phyloP scores from a whole-genome alignment of 345 rosid genomes.

The Lepidium africanum region DNA sequence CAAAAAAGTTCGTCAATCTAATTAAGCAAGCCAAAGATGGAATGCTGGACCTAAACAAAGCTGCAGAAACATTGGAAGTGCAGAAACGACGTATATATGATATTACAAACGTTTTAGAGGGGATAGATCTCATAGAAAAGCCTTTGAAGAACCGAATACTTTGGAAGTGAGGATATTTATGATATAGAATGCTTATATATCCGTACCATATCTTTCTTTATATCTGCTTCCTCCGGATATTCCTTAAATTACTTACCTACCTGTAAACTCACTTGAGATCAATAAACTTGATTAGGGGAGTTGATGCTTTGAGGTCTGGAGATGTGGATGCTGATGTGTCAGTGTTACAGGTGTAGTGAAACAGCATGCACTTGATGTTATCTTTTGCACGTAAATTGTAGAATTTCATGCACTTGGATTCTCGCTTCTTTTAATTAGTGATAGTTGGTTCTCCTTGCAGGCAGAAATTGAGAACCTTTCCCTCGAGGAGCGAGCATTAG shows the following conservation, averaged over 20 bases:
- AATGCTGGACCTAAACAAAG: conserved; percentile 78
- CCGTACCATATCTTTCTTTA: background rate
- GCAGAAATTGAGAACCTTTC: conserved; percentile 67
- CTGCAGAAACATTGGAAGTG: conserved; percentile 91
- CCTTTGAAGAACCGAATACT: conserved; percentile 81
- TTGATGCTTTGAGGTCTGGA: conserved; percentile 56
- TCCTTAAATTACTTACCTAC: background rate
- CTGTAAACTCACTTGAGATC: conserved; percentile 26
- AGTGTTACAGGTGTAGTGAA: conserved; percentile 51
- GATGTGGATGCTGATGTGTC: conserved; percentile 49
- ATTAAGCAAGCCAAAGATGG: conserved; percentile 87
- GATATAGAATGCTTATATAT: conserved; percentile 20
- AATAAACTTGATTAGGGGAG: conserved; percentile 56
- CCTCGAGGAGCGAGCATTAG: conserved; percentile 59
- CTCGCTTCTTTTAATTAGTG: conserved; percentile 6
- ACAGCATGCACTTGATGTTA: background rate
- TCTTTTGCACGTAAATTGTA: background rate
- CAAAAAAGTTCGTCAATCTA: conserved; percentile 78
- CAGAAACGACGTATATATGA: conserved; percentile 97
- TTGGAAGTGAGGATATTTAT: conserved; percentile 69
- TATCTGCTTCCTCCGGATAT: conserved; percentile 7
- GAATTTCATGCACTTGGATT: background rate
- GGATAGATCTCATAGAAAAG: conserved; percentile 96
- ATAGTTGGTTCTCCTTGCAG: conserved; percentile 40
- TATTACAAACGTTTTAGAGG: conserved; percentile 98